Conservation (phyloP, 2,329 filamentous ascomycete genomes). For the Dactylella cylindrospora region DNA sequence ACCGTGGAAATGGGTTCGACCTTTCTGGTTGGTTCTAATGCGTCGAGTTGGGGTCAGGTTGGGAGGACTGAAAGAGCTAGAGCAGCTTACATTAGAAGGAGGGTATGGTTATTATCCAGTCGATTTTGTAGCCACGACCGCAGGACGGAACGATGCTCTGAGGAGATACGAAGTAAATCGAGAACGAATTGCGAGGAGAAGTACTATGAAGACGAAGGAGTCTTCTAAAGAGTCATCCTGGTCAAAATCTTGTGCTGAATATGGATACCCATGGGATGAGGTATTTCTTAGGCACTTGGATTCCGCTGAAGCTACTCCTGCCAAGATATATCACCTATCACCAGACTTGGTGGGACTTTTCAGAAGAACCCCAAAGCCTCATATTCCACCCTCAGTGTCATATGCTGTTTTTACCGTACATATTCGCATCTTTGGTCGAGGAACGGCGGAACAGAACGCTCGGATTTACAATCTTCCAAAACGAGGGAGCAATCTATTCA, state of each 20-base stretch:
- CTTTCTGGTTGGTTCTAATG: conserved; percentile 83
- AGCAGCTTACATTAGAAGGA: conserved; percentile 79
- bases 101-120: conserved; percentile 79
- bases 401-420: conserved; percentile 9
- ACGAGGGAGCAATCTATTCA: neutral
- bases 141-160: conserved; percentile 76
- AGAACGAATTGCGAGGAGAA: neutral
- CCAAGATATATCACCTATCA: conserved; percentile 9
- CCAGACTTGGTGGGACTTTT: conserved; percentile 11
- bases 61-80: conserved; percentile 75
- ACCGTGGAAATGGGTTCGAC: conserved; percentile 84
- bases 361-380: neutral
- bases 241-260: neutral
- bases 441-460: conserved; percentile 1
- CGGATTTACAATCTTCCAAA: conserved; percentile 10
- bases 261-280: conserved; percentile 25
- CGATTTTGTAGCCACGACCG: conserved; percentile 76
- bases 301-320: neutral
- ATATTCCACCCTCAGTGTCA: conserved; percentile 10
- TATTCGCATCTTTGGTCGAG: conserved; percentile 17
- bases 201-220: conserved; percentile 20
- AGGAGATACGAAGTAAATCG: conserved; percentile 51
- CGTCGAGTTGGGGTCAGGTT: conserved; percentile 78
- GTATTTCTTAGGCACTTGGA: neutral
- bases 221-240: neutral